Conservation (phyloP, 2,329 filamentous ascomycete species). For the Aspergillus sp. region DNA sequence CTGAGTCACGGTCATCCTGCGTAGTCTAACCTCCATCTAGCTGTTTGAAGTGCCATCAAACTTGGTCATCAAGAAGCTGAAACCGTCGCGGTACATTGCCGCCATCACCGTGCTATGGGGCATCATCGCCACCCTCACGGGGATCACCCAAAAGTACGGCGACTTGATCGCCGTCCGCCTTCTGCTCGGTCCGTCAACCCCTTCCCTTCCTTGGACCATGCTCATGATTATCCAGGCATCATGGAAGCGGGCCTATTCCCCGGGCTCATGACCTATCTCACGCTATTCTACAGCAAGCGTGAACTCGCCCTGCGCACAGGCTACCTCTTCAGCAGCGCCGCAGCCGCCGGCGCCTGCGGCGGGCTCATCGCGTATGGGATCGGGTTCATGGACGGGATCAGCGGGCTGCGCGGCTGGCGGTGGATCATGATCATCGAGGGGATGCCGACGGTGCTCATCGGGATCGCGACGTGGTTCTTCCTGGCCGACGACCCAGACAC, state of each 20-base stretch:
- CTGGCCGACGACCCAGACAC: conserved; percentile 67
- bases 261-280: conserved; percentile 66
- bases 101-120: conserved; percentile 62
- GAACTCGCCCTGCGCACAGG: conserved; percentile 72
- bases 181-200: conserved; percentile 46
- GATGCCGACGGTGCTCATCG: conserved; percentile 56
- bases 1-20: background rate
- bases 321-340: conserved; percentile 65
- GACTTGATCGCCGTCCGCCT: conserved; percentile 67
- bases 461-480: conserved; percentile 55
- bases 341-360: conserved; percentile 69
- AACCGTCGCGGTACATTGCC: conserved; percentile 58
- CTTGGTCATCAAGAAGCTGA: conserved; percentile 62
- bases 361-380: conserved; percentile 73
- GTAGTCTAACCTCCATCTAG: conserved; percentile 20
- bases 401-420: conserved; percentile 66
- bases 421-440: conserved; percentile 66
- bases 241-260: conserved; percentile 72
- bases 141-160: conserved; percentile 64
- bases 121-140: conserved; percentile 52
- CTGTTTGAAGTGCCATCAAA: conserved; percentile 65
- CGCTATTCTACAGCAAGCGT: conserved; percentile 72
- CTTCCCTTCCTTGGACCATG: background rate
- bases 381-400: conserved; percentile 67
- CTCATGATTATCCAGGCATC: conserved; percentile 45